Evolutionary conservation across 768 basidiomycete genomes (phyloP).

Genomic region (Mycena amicta): DNA sequence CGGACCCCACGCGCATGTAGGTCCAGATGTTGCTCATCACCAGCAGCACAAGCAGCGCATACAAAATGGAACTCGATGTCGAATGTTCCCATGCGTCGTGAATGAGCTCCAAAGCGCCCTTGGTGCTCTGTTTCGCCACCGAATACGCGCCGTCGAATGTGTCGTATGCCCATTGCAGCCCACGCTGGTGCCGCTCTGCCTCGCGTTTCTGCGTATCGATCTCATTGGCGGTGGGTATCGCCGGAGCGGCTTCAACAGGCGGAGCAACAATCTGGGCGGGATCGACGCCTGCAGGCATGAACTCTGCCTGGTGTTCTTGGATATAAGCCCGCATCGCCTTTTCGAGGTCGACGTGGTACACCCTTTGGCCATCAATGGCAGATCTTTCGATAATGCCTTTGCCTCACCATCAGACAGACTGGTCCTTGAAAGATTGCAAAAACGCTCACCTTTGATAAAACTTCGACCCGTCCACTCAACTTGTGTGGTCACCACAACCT

Average conservation of each 20-base stretch:
- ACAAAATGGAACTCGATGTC: slow-evolving; percentile 69
- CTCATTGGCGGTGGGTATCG: slow-evolving; percentile 19
- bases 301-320: slow-evolving; percentile 85
- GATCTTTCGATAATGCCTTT: slow-evolving; percentile 94
- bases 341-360: slow-evolving; percentile 83
- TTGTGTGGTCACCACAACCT: slow-evolving; percentile 83
- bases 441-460: slow-evolving; percentile 97
- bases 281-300: slow-evolving; percentile 82
- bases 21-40: slow-evolving; percentile 81
- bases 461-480: slow-evolving; percentile 97
- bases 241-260: slow-evolving; percentile 15
- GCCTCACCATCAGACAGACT: no score
- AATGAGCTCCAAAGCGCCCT: slow-evolving; percentile 75
- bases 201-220: slow-evolving; percentile 57
- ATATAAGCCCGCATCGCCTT: slow-evolving; percentile 88
- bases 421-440: no score
- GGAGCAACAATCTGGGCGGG: slow-evolving; percentile 52
- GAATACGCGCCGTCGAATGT: slow-evolving; percentile 76
- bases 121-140: slow-evolving; percentile 71
- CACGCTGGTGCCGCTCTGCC: slow-evolving; percentile 68
- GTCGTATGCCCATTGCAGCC: slow-evolving; percentile 87
- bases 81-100: slow-evolving; percentile 81
- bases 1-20: slow-evolving; percentile 44
- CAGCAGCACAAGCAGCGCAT: slow-evolving; percentile 69
- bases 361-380: slow-evolving; percentile 88